Evolutionary conservation across 2,329 filamentous ascomycete species (phyloP).

Genomic region (Aureobasidium musti): DNA sequence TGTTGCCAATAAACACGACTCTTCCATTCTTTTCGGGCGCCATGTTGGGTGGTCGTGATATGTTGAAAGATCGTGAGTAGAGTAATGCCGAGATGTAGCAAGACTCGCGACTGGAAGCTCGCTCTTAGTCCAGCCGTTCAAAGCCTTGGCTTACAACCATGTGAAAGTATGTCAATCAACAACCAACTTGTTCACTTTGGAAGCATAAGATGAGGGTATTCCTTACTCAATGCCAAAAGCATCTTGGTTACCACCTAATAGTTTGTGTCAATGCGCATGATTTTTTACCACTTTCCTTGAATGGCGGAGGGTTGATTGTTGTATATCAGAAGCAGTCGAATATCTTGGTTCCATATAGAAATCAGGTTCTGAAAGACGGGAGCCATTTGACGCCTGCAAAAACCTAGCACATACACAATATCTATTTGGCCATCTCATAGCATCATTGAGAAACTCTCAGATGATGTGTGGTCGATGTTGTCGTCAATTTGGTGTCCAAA

Average conservation of each 20-base stretch:
- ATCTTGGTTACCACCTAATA: no score
- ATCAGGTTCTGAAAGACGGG: no score
- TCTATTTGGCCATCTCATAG: not conserved
- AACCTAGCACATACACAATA: not conserved
- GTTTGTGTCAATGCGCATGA: no score
- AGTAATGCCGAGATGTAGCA: slow-evolving; percentile 6
- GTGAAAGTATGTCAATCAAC: not conserved
- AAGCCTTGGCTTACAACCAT: slow-evolving; percentile 6
- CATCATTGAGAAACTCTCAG: not conserved
- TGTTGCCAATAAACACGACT: slow-evolving; percentile 83
- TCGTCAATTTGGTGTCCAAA: not conserved
- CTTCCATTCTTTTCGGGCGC: slow-evolving; percentile 73
- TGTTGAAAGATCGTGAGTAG: not conserved
- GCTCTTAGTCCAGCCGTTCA: not conserved
- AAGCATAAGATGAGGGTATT: no score
- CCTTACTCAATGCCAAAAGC: no score
- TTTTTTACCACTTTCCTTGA: no score
- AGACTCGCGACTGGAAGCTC: slow-evolving; percentile 4
- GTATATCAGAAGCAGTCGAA: no score
- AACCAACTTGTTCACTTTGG: not conserved
- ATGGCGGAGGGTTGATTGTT: no score
- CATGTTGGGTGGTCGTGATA: slow-evolving; percentile 23
- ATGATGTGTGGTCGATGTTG: not conserved
- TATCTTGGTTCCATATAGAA: no score
- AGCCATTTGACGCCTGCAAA: not conserved